These are phyloP conservation scores for Termitomyces bulborhizus DNA, from an alignment of 768 basidiomycete species.

Conservation along the genomic window DNA sequence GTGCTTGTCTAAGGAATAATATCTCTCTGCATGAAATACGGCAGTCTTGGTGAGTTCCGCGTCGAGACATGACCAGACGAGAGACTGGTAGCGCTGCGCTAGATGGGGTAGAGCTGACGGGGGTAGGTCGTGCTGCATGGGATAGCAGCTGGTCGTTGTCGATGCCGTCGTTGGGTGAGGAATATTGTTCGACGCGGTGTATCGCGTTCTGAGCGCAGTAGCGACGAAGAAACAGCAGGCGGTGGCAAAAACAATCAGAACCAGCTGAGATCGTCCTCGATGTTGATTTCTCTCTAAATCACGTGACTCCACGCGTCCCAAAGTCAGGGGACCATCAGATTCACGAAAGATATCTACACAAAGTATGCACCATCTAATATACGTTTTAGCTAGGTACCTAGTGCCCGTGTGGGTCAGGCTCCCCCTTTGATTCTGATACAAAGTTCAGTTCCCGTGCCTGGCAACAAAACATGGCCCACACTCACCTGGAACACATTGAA, in stretches of 20 bases:
- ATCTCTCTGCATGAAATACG: constrained; percentile 86
- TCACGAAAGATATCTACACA: neutral
- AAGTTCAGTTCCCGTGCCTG: constrained; percentile 2
- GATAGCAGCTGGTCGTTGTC: constrained; percentile 23
- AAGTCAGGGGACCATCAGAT: neutral
- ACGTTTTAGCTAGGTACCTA: constrained; percentile 23
- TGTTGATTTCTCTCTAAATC: constrained; percentile 16
- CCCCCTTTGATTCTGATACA: constrained; percentile 58
- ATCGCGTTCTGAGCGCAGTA: constrained; percentile 10
- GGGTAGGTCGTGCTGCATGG: constrained; percentile 55
- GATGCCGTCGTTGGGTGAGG: constrained; percentile 10
- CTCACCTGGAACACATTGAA: constrained; percentile 83
- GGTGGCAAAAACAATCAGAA: constrained; percentile 14
- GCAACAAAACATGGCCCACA: constrained; percentile 5
- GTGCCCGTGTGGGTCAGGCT: constrained; percentile 74
- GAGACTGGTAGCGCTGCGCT: constrained; percentile 59
- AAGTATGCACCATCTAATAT: constrained; percentile 1
- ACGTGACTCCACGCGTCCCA: constrained; percentile 20
- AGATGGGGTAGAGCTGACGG: constrained; percentile 49
- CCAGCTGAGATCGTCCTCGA: constrained; percentile 9
- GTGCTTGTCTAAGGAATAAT: constrained; percentile 60
- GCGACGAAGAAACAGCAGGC: constrained; percentile 1
- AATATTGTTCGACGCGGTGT: constrained; percentile 3
- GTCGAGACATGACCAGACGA: constrained; percentile 84
- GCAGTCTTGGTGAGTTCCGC: constrained; percentile 73